Conservation (phyloP, 257 asterid species). For the Nicotiana benthamiana region DNA sequence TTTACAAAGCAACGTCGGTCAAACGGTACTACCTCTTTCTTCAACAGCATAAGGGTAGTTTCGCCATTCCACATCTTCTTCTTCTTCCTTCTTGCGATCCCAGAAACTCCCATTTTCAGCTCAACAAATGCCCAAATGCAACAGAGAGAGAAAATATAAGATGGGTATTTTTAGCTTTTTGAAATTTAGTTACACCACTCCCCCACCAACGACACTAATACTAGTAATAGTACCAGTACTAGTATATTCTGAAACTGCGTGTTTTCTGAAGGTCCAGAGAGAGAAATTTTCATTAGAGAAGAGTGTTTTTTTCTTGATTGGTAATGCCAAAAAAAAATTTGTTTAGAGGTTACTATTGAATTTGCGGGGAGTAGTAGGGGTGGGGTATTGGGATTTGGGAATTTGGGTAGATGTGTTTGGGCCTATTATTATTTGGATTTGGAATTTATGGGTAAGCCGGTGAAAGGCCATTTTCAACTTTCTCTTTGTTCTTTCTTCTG, state of each 20-base stretch:
- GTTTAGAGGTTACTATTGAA: constrained; percentile 18
- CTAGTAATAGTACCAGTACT: neutral
- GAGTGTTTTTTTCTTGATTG: constrained; percentile 11
- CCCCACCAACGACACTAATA: neutral
- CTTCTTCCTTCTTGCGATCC: neutral
- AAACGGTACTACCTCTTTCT: constrained; percentile 27
- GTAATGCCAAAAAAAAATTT: constrained; percentile 10
- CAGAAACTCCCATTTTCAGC: neutral
- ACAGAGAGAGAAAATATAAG: neutral
- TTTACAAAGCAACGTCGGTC: constrained; percentile 24
- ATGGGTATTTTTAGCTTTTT: neutral
- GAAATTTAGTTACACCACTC: neutral
- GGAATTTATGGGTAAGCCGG: constrained; percentile 31
- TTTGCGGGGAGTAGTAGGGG: neutral
- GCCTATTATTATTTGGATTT: constrained; percentile 14
- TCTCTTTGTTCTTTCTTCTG: constrained; percentile 38
- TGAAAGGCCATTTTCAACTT: constrained; percentile 64
- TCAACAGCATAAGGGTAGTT: constrained; percentile 24
- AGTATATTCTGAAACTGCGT: constrained; percentile 1
- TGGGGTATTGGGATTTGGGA: constrained; percentile 31
- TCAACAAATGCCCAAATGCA: neutral
- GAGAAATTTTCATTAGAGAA: neutral
- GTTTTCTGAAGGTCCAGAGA: constrained; percentile 5
- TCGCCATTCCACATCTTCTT: constrained; percentile 29
- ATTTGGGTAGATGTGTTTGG: constrained; percentile 11